Base-by-base conservation (phyloP, 805 yeast genomes). In the Cyberlindnera veronae region DNA sequence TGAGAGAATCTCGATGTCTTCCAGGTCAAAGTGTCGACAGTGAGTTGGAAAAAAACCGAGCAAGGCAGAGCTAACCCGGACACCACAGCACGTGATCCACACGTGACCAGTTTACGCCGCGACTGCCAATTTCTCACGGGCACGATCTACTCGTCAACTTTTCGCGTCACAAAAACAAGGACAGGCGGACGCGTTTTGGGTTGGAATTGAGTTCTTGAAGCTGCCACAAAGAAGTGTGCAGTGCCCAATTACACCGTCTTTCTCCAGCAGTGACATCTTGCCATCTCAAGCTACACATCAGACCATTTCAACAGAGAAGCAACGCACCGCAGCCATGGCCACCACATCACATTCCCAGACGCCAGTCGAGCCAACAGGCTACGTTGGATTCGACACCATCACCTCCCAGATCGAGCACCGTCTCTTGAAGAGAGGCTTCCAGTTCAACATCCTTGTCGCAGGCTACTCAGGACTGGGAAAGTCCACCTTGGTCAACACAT, bases 351-450 rank as follows among this genome's bases (percentile, higher is more conserved):
- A 39, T 17, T 29, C 40, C 10, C 45, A 41, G 41, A 38, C 8
- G 14, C 33, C 40, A 18, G 34, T 61, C 14, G 61, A 77, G 47
- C 96, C 96, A 19, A 66, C 71, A 34, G 76, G 79, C 41, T 90
- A 90, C 62, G 98, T 93, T 49, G 99, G 99, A 33, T 91, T 93
- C 62, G 98, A 93, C 66, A 83, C 97, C 47, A 91, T 93, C 66
- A 91, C 98, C 36, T 76, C 84, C 27, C 99, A 93, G 67, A 93
- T 93, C 58, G 97, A 93, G 65, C 88, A 83, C 63, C 79, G 96
- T 53, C 70, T 93, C 54, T 72, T 93, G 63, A 90, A 88, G 64
- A 76, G 90, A 54, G 99, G 99, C 3, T 93, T 93, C 67, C 91
- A 88, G 60, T 84, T 93, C 67, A 93, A 93, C 60, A 67, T 93